phyloP scores from a whole-genome alignment of 108 stramenopile genomes.

The Skeletonema menzelii region DNA sequence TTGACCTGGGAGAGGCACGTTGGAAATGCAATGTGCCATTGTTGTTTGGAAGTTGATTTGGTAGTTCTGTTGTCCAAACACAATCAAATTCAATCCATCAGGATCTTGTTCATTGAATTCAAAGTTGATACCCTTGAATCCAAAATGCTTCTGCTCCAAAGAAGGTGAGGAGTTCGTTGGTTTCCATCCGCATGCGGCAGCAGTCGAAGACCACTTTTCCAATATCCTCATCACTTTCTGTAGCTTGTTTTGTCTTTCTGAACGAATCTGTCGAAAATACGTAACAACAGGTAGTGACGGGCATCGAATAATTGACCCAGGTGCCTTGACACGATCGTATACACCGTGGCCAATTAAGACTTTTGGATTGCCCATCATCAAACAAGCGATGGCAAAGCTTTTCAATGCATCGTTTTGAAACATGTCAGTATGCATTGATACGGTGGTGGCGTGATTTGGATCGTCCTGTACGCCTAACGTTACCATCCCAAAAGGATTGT shows the following conservation, averaged over 20 bases:
- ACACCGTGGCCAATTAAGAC: conserved; percentile 58
- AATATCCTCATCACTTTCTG: conserved; percentile 37
- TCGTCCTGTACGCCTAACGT: conserved; percentile 65
- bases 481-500: conserved; percentile 41
- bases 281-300: conserved; percentile 17
- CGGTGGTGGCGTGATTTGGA: conserved; percentile 39
- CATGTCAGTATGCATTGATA: conserved; percentile 52
- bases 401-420: conserved; percentile 52
- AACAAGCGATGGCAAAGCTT: conserved; percentile 48
- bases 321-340: conserved; percentile 58
- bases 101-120: conserved; percentile 32
- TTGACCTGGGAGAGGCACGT: conserved; percentile 60
- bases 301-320: conserved; percentile 56
- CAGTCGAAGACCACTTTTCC: conserved; percentile 3
- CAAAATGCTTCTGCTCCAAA: neutral
- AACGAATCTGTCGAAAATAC: conserved; percentile 6
- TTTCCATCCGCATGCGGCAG: neutral
- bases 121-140: conserved; percentile 23
- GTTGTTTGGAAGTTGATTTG: conserved; percentile 26
- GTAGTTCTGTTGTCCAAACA: neutral
- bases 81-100: conserved; percentile 31
- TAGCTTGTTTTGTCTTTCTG: conserved; percentile 8
- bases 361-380: conserved; percentile 53
- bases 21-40: conserved; percentile 43
- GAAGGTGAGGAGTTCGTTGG: neutral